A percentile compares a stretch with the other conserved stretches of the same genome.
phyloP scores from a whole-genome alignment of 257 asterid genomes.

The Gentiana macrophylla region DNA sequence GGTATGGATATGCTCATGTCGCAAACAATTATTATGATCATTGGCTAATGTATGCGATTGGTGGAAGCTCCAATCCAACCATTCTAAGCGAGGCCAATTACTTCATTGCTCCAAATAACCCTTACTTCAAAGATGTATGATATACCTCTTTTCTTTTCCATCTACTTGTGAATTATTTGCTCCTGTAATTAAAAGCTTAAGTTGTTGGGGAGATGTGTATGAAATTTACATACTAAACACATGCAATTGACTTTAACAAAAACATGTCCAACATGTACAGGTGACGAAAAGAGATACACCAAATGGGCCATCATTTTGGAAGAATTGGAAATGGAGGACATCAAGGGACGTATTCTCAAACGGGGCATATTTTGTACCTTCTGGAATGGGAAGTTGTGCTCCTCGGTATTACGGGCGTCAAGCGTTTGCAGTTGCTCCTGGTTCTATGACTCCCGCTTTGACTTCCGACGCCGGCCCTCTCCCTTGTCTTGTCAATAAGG shows the following conservation, averaged over 20 bases:
- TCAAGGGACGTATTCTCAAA: slow-evolving; percentile 6
- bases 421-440: slow-evolving; percentile 1
- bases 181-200: too few relatives aligned
- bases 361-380: slow-evolving; percentile 12
- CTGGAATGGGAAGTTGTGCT: slow-evolving; percentile 8
- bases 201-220: too few relatives aligned
- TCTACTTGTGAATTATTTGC: too few relatives aligned
- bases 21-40: slow-evolving; percentile 47
- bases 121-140: slow-evolving; percentile 1
- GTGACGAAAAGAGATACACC: slow-evolving; percentile 5
- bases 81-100: slow-evolving; percentile 41
- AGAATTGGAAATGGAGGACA: slow-evolving; percentile 14
- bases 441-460: slow-evolving; percentile 7
- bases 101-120: not conserved
- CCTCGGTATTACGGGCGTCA: slow-evolving; percentile 6
- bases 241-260: too few relatives aligned
- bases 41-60: slow-evolving; percentile 53
- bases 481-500: not conserved
- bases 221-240: too few relatives aligned
- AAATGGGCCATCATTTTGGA: slow-evolving; percentile 1
- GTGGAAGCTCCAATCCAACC: slow-evolving; percentile 59
- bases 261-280: not conserved
- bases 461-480: slow-evolving; percentile 14
- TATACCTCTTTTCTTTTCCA: not conserved
- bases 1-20: slow-evolving; percentile 37